phyloP scores from a whole-genome alignment of 2,329 filamentous ascomycete genomes.

The Ophiognomonia clavigignenti-juglandacearum region DNA sequence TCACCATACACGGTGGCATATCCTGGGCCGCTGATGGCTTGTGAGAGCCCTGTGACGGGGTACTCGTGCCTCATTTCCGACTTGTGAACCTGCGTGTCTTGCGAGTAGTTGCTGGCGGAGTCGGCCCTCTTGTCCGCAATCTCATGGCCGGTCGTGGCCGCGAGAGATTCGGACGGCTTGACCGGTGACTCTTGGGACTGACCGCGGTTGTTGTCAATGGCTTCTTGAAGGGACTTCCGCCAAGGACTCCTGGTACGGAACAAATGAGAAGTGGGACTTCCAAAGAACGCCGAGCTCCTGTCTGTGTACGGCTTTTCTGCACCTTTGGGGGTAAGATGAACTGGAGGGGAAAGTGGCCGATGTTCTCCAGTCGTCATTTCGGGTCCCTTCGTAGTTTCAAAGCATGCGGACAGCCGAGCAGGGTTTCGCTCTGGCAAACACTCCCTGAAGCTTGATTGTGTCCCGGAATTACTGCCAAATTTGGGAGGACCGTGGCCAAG shows the following conservation, averaged over 20 bases:
- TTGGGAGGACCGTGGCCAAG: neutral
- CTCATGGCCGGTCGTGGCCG: constrained; percentile 27
- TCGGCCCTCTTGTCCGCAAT: constrained; percentile 32
- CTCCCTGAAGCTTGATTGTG: neutral
- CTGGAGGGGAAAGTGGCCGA: constrained; percentile 1
- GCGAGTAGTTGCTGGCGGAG: constrained; percentile 47
- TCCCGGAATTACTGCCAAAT: neutral
- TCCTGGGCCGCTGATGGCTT: constrained; percentile 7
- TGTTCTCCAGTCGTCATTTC: neutral
- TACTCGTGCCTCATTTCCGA: constrained; percentile 6
- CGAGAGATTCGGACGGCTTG: constrained; percentile 3
- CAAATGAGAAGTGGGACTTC: constrained; percentile 44
- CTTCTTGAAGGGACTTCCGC: constrained; percentile 44
- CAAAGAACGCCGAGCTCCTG: constrained; percentile 46
- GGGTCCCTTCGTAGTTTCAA: neutral
- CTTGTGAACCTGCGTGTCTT: constrained; percentile 21
- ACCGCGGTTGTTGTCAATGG: constrained; percentile 29
- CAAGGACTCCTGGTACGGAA: constrained; percentile 54
- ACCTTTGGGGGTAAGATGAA: constrained; percentile 1
- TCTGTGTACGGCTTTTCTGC: constrained; percentile 17
- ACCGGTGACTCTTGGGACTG: neutral
- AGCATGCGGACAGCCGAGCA: neutral
- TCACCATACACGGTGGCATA: constrained; percentile 23
- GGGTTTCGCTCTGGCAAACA: neutral
- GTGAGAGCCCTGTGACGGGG: neutral